Evolutionary conservation across 1,284 basidiomycete genomes (phyloP), one percentile per base, ranked within the genome.

Genomic region (Bondarzewia mesenterica): DNA sequence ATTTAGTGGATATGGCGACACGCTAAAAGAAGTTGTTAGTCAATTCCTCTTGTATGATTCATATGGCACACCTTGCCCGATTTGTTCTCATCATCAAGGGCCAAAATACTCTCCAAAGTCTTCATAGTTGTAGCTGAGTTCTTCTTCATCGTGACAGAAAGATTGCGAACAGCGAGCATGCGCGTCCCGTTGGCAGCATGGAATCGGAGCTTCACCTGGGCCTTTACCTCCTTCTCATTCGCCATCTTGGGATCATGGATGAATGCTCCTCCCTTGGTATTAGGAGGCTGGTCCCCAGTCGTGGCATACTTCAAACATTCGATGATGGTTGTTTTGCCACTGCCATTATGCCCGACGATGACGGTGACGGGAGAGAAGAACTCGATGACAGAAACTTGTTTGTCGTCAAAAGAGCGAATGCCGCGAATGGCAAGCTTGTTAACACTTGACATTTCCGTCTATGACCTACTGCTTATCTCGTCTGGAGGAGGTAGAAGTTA

Each of bases 221-320:
- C 96, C 69, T 96, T 98, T 58, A 99, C 95, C 62, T 97, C 93
- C 63, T 94, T 96, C 69, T 96, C 91, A 59, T 93, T 93, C 7
- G 95, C 95, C 83, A 99, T 95, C 77, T 94, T 94, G 0, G 96
- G 96, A 67, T 99, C 96, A 64, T 99, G 95, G 5, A 99, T 73
- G 63, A 99, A 99, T 0, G 96, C 96, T 25, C 96, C 96, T 23
- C 95, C 95, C 56, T 95, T 93, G 26, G 94, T 93, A 63, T 97
- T 97, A 0, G 96, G 93, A 0, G 96, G 96, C 57, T 99, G 84
- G 65, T 99, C 94, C 27, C 96, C 96, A 0, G 96, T 99, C 0
- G 95, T 97, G 4, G 93, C 93, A 64, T 99, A 99, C 71, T 99
- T 99, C 63, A 99, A 80, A 67, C 95, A 99, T 73, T 99, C 96